Base-by-base conservation (phyloP, 441 rosid genomes). In the Jatropha multifida region DNA sequence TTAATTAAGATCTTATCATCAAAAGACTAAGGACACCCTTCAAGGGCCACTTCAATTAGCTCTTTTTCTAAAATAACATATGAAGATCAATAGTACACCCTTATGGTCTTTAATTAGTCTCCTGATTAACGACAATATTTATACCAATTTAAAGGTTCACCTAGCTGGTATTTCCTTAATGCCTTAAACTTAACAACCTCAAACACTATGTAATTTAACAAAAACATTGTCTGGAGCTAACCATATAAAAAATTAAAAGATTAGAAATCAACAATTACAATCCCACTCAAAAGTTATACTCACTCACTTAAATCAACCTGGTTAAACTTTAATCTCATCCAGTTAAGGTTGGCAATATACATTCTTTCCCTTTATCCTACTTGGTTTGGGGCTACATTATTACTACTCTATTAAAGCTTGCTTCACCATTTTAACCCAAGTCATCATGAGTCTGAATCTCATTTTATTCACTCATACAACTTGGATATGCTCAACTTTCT, bases 321-420 rank as follows among this genome's bases (percentile, higher is more conserved):
- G 37, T 14, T 32, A 13, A 32, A 37, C 42, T 18, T 4, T 37
- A 62, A 62, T 12, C n/a, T 15, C 10, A 62, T 14, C 20, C 1
- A 62, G 20, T 62, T 12, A 32, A 37, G 20, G 1, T 4, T 18
- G 14, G 18, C 18, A 4, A 32, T 27, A 32, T 32, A 15, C 15
- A 61, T 61, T 61, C 66, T 62, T 62, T 62, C 32, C 41, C 66
- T 37, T 32, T 42, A 62, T 62, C 5, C 65, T 32, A 32, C 65
- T 32, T 15, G 13, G 42, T 17, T 40, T 38, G 23, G 68, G 40
- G 49, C 48, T 18, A 3, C 7, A 10, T 42, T 65, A 8, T 11
- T 20, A 1, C 41, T 9, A 65, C 2, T 65, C 17, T n/a, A 11
- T 3, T 65, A 42, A 41, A n/a, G 12, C 27, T 7, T 18, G 7